Percentiles rank a stretch among this genome's conserved stretches.
phyloP scores from a whole-genome alignment of 805 yeast genomes.

The Ascoidea asiatica region DNA sequence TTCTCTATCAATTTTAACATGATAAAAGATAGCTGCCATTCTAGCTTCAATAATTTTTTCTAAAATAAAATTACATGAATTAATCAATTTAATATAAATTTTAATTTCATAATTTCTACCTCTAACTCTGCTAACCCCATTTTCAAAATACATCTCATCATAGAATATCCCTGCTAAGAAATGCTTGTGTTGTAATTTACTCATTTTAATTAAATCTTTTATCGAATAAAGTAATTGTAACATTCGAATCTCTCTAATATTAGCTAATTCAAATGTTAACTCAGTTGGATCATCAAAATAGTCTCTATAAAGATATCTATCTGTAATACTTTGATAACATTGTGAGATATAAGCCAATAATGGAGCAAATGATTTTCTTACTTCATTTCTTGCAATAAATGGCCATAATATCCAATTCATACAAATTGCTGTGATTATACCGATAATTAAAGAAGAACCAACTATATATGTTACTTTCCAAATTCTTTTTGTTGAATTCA shows the following conservation, averaged over 20 bases:
- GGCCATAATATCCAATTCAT: constrained; percentile 36
- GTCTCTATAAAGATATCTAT: constrained; percentile 34
- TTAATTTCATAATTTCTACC: not conserved
- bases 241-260: constrained; percentile 34
- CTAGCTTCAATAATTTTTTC: constrained; percentile 33
- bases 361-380: constrained; percentile 24
- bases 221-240: constrained; percentile 28
- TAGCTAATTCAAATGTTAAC: constrained; percentile 26
- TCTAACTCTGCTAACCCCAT: too few species aligned
- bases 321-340: constrained; percentile 32
- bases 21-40: constrained; percentile 32
- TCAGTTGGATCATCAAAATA: constrained; percentile 32
- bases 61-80: constrained; percentile 24
- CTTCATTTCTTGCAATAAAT: constrained; percentile 28
- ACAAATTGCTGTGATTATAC: constrained; percentile 22
- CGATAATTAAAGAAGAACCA: constrained; percentile 24
- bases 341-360: constrained; percentile 28
- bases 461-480: constrained; percentile 28
- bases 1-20: constrained; percentile 28
- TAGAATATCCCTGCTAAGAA: constrained; percentile 21
- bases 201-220: constrained; percentile 21
- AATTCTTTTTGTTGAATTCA: constrained; percentile 15
- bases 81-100: constrained; percentile 21
- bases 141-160: constrained; percentile 4
- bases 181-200: constrained; percentile 22